Percentiles rank a stretch among this genome's conserved stretches.
Evolutionary conservation across 2,329 filamentous ascomycete species (phyloP).

Genomic region (Aureobasidium sp.): DNA sequence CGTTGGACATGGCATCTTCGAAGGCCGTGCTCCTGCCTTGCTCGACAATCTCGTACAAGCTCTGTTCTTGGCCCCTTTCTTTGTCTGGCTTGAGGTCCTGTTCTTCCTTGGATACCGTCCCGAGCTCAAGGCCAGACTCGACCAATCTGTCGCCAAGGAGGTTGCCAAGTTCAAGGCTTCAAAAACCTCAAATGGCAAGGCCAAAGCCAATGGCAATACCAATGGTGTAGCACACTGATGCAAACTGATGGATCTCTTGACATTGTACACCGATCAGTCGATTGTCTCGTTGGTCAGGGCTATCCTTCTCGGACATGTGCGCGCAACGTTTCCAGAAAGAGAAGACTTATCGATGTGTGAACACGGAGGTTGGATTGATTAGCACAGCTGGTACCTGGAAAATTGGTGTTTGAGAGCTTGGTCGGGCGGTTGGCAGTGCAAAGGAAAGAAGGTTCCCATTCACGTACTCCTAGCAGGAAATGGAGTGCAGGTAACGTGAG

Average conservation of each 20-base stretch:
- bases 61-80: conserved; percentile 85
- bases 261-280: neutral
- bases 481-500: neutral
- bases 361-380: neutral
- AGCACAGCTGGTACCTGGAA: neutral
- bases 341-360: neutral
- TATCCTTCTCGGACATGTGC: neutral
- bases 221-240: conserved; percentile 15
- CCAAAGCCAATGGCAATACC: conserved; percentile 19
- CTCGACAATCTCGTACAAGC: conserved; percentile 89
- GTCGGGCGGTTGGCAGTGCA: neutral
- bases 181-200: conserved; percentile 29
- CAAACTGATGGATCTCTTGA: neutral
- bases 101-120: conserved; percentile 86
- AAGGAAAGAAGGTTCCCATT: neutral
- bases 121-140: conserved; percentile 72
- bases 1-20: conserved; percentile 80
- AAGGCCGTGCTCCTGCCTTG: conserved; percentile 78
- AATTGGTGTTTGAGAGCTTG: neutral
- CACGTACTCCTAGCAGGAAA: neutral
- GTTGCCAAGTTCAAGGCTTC: conserved; percentile 62
- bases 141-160: conserved; percentile 66
- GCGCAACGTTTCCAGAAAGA: neutral
- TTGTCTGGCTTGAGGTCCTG: conserved; percentile 91
- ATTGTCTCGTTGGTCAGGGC: neutral